Conservation (phyloP, 1,284 basidiomycete species). For the Schizophyllum amplum region DNA sequence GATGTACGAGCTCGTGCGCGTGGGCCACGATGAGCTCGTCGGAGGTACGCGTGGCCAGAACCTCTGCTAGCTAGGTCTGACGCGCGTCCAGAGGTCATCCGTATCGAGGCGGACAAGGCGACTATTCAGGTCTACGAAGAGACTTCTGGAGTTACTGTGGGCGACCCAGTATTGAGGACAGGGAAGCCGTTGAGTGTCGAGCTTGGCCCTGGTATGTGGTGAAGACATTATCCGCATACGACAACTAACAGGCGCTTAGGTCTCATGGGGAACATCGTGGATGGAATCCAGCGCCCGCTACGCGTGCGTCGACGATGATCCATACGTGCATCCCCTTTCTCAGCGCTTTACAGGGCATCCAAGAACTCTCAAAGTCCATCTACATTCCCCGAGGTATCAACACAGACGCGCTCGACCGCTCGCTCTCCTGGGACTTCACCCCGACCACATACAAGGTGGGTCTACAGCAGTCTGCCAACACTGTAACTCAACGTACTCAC, state of each 20-base stretch:
- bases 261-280: conserved; percentile 97
- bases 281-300: conserved; percentile 91
- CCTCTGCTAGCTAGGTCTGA: not conserved
- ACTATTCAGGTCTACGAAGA: conserved; percentile 99
- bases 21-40: conserved; percentile 95
- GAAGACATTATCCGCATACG: not conserved
- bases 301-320: conserved; percentile 42
- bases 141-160: conserved; percentile 95
- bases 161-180: conserved; percentile 94
- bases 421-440: conserved; percentile 92
- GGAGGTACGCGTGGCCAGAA: conserved; percentile 54
- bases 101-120: conserved; percentile 93
- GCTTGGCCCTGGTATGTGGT: conserved; percentile 76
- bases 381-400: conserved; percentile 99
- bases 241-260: conserved; percentile 36
- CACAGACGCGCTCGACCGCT: conserved; percentile 89
- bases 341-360: conserved; percentile 63
- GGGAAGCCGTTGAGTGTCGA: conserved; percentile 98
- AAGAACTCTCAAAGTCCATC: conserved; percentile 94
- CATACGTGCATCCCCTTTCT: conserved; percentile 10
- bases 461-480: conserved; percentile 5
- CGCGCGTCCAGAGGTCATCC: conserved; percentile 75
- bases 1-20: conserved; percentile 96
- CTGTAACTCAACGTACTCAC: too few species aligned
- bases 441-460: conserved; percentile 74